Conservation (phyloP, 306 rosid species). For the Delonix regia region DNA sequence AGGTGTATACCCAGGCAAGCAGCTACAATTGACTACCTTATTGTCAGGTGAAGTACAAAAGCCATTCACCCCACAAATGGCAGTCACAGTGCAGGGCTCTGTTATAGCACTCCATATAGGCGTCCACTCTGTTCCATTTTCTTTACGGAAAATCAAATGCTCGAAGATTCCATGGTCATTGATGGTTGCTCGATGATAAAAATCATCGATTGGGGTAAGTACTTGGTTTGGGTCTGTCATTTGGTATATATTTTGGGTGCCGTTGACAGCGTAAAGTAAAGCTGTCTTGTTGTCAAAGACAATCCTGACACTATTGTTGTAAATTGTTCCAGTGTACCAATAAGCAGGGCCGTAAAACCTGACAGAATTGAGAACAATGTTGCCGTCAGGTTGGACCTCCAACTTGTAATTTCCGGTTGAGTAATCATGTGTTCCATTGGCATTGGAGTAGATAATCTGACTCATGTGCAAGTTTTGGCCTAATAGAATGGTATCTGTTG, state of each 20-base stretch:
- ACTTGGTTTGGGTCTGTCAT: constrained; percentile 6
- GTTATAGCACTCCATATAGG: constrained; percentile 28
- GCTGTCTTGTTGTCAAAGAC: constrained; percentile 39
- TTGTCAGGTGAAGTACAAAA: constrained; percentile 43
- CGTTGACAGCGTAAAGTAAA: constrained; percentile 32
- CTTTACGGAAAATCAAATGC: constrained; percentile 28
- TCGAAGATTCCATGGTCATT: constrained; percentile 42
- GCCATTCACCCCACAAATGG: constrained; percentile 49
- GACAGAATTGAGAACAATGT: constrained; percentile 34
- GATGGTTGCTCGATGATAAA: constrained; percentile 38
- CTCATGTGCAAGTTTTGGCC: constrained; percentile 37
- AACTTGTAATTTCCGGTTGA: constrained; percentile 39
- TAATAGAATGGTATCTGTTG: constrained; percentile 41
- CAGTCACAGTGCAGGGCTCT: constrained; percentile 43
- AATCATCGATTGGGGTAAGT: constrained; percentile 4
- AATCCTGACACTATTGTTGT: not conserved
- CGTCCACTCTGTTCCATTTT: constrained; percentile 23
- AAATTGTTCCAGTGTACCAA: not conserved
- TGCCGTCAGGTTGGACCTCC: constrained; percentile 42
- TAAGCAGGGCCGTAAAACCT: constrained; percentile 29
- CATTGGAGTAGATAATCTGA: constrained; percentile 38
- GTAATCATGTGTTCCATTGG: constrained; percentile 37
- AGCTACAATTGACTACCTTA: constrained; percentile 19
- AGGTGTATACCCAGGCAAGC: constrained; percentile 44
- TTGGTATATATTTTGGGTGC: not conserved